Evolutionary conservation across 345 rosid genomes (phyloP).

Genomic region (Turritis glabra): DNA sequence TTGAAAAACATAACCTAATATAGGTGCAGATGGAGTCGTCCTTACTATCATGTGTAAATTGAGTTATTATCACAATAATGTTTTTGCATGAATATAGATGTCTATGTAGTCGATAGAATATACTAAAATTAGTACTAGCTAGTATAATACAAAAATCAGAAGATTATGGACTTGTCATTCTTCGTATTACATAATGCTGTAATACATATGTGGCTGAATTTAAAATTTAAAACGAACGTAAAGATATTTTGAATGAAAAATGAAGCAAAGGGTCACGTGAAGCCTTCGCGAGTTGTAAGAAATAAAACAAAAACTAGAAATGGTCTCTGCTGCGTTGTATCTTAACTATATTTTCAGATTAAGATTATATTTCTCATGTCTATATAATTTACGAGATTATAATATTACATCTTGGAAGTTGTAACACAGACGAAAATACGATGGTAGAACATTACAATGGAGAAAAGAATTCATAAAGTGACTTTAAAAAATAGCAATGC

Average conservation of each 20-base stretch:
- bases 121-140: not conserved
- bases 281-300: slow-evolving; percentile 9
- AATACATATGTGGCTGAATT: not conserved
- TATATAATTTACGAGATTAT: not conserved
- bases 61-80: not conserved
- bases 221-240: not conserved
- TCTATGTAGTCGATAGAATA: not conserved
- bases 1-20: too few species aligned
- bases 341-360: not conserved
- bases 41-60: too few species aligned
- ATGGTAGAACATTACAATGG: not conserved
- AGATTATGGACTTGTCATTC: not conserved
- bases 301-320: not conserved
- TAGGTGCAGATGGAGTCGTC: too few species aligned
- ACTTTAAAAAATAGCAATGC: not conserved
- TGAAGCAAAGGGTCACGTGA: slow-evolving; percentile 24
- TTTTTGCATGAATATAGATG: not conserved
- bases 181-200: not conserved
- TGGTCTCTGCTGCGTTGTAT: not conserved
- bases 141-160: not conserved
- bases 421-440: not conserved
- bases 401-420: slow-evolving; percentile 21
- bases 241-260: not conserved
- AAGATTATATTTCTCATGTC: not conserved
- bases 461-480: not conserved